Evolutionary conservation across 768 basidiomycete species (phyloP), one percentile per base, ranked within the genome.

Genomic region (Boletus coccyginus): DNA sequence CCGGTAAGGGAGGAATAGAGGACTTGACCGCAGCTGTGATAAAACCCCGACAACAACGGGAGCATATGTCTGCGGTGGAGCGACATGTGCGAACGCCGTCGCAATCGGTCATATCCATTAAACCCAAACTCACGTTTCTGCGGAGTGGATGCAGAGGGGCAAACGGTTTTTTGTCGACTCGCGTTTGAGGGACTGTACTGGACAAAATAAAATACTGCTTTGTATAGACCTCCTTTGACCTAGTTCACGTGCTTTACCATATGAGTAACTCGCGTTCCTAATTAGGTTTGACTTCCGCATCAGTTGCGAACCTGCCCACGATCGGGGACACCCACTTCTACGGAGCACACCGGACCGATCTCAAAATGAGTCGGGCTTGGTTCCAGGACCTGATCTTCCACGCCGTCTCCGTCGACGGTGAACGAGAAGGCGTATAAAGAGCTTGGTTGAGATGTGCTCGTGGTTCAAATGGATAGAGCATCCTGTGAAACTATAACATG

Each of bases 51-150:
- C 97, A 99, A 73, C 97, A 99, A 40, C 86, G 82, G 58, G 79
- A 82, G 75, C 97, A 99, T 71, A 99, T 96, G 53, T 82, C 86
- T 44, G 94, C 92, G 46, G 84, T 90, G 13, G 87, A 86, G 75
- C 97, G 98, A 73, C 97, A 99, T 1, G 94, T 98, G 46, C 97
- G 87, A 65, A 98, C 83, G 44, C 86, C 78, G 70, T 99, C 96
- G 74, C 98, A 99, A 74, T 99, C 97, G 16, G 97, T 96, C 97
- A 99, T 98, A 74, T 99, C 97, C 69, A 99, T 98, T 84, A 70
- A 99, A 97, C 1, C 98, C 96, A 42, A 99, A 87, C 70, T 98
- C 97, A 56, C 97, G 88, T 60, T 84, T 82, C 35, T 83, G 70
- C 0, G 97, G 94, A 43, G 80, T 77, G 62, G 98, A 86, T 1